These are phyloP conservation scores for Fusarium sp. DNA, from an alignment of 2,329 filamentous ascomycete genomes.

Conservation along the genomic window DNA sequence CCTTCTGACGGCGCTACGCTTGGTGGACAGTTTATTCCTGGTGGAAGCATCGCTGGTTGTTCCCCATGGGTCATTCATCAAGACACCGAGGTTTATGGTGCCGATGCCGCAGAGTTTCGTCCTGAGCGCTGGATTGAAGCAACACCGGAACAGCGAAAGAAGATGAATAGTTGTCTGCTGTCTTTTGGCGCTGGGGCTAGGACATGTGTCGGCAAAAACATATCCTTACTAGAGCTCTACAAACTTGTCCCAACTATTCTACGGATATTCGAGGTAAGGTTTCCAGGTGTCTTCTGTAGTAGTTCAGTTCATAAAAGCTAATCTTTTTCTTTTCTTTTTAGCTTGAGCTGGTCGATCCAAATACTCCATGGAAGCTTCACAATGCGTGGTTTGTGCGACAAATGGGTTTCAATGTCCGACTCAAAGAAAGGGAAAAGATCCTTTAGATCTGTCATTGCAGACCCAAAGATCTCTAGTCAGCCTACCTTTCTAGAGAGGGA, in stretches of 20 bases:
- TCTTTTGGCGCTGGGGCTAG: constrained; percentile 76
- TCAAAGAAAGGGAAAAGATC: constrained; percentile 1
- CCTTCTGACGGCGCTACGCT: constrained; percentile 70
- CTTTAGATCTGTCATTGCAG: not conserved
- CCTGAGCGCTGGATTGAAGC: constrained; percentile 73
- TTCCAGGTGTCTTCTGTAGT: not conserved
- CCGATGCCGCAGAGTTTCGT: constrained; percentile 69
- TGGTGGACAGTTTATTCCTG: constrained; percentile 67
- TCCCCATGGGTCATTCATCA: constrained; percentile 79
- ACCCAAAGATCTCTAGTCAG: no score
- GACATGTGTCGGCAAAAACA: constrained; percentile 75
- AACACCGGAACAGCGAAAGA: constrained; percentile 52
- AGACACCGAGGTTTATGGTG: constrained; percentile 72
- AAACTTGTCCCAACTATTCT: constrained; percentile 60
- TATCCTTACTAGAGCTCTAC: constrained; percentile 68
- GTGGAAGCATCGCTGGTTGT: constrained; percentile 77
- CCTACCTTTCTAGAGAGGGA: no score
- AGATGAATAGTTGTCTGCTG: constrained; percentile 24
- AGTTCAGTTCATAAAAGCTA: not conserved
- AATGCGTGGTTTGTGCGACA: constrained; percentile 71
- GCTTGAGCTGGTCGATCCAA: constrained; percentile 62
- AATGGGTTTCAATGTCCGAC: constrained; percentile 56
- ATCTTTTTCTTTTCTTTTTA: constrained; percentile 37
- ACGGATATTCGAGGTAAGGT: constrained; percentile 15
- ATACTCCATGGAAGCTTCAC: constrained; percentile 63